Evolutionary conservation across 2,329 filamentous ascomycete genomes (phyloP).

Genomic region (Cytospora schulzeri): DNA sequence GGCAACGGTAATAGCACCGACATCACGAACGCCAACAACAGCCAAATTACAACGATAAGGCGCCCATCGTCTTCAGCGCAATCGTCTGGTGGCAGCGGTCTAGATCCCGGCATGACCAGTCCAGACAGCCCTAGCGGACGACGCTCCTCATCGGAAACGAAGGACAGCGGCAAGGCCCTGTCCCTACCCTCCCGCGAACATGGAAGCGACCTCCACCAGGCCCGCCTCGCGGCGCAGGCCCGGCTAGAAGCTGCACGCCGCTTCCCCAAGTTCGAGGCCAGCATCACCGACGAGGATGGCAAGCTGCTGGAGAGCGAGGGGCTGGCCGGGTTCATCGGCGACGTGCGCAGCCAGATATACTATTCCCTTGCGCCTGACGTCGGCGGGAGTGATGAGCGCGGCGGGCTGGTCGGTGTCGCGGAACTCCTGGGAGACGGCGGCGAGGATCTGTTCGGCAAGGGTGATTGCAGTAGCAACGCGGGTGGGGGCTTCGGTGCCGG

Average conservation of each 20-base stretch:
- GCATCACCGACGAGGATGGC: constrained; percentile 58
- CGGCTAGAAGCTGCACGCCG: constrained; percentile 62
- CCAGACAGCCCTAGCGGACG: neutral
- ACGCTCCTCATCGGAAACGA: constrained; percentile 17
- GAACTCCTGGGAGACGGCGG: constrained; percentile 53
- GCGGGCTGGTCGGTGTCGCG: constrained; percentile 55
- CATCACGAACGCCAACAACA: neutral
- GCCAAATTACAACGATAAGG: neutral
- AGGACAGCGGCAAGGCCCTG: constrained; percentile 21
- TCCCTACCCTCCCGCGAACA: constrained; percentile 15
- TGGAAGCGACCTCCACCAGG: constrained; percentile 49
- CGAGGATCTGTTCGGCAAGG: constrained; percentile 41
- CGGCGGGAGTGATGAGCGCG: constrained; percentile 57
- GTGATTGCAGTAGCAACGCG: constrained; percentile 17
- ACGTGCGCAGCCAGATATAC: constrained; percentile 56
- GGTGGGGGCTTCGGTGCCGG: constrained; percentile 25
- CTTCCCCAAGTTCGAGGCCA: constrained; percentile 58
- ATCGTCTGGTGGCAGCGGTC: neutral
- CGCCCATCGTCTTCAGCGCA: neutral
- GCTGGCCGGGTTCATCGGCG: constrained; percentile 65
- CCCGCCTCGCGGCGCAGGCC: constrained; percentile 66
- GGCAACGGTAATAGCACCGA: constrained; percentile 1
- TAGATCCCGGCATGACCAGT: neutral
- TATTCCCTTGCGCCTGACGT: constrained; percentile 63
- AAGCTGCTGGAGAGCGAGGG: constrained; percentile 53